These are phyloP conservation scores for Mucor indicus DNA, from an alignment of 371 early-diverging fungal genomes.

Conservation along the genomic window DNA sequence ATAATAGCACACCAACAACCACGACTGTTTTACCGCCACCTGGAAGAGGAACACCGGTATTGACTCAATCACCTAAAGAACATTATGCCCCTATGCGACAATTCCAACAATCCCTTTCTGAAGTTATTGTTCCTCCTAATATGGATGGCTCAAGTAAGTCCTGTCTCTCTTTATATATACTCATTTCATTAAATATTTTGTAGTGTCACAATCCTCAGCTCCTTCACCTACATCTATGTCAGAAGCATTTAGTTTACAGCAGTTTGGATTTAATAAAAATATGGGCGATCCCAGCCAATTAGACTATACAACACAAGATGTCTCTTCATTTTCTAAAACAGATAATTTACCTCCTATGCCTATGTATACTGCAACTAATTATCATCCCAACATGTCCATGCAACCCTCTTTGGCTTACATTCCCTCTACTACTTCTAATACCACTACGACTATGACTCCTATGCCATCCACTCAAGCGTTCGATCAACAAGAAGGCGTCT, in stretches of 20 bases:
- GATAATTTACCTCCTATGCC: conserved; percentile 18
- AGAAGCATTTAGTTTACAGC: conserved; percentile 44
- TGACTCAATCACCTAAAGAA: conserved; percentile 8
- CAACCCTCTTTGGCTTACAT: neutral
- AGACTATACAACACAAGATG: conserved; percentile 19
- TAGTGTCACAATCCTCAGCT: conserved; percentile 15
- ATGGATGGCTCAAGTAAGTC: conserved; percentile 16
- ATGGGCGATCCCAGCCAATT: conserved; percentile 17
- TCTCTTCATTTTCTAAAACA: conserved; percentile 16
- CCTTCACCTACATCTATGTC: conserved; percentile 28
- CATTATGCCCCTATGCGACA: conserved; percentile 2
- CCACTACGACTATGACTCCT: neutral
- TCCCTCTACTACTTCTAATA: conserved; percentile 1
- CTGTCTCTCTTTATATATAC: neutral
- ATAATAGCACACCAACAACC: neutral
- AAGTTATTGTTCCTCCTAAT: conserved; percentile 21
- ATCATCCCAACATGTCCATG: neutral
- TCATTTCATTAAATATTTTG: too few species aligned
- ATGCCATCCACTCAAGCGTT: neutral
- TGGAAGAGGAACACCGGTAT: neutral
- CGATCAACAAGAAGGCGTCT: conserved; percentile 29
- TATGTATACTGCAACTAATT: neutral
- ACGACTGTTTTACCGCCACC: neutral
- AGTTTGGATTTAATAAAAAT: conserved; percentile 38
- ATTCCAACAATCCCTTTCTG: conserved; percentile 12